Evolutionary conservation across 2,329 filamentous ascomycete genomes (phyloP).

Genomic region (Botryotinia globosa): DNA sequence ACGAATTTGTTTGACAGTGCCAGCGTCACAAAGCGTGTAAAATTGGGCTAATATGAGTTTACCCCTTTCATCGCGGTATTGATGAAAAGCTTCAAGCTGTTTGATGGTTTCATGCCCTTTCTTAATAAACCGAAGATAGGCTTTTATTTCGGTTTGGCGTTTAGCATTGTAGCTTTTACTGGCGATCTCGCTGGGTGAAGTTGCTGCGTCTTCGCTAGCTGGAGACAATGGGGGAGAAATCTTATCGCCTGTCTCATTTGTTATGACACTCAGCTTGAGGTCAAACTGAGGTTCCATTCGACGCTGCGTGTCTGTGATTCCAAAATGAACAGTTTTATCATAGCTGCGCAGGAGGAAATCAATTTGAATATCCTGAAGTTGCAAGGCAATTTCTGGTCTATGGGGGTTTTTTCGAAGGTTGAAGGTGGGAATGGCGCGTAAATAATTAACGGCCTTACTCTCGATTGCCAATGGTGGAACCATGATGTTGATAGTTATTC

Average conservation of each 20-base stretch:
- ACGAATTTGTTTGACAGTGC: constrained; percentile 1
- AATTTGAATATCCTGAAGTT: not conserved
- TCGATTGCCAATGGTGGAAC: not conserved
- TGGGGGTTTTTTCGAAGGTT: not conserved
- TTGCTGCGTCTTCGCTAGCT: not conserved
- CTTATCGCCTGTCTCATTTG: not conserved
- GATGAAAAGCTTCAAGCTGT: constrained; percentile 8
- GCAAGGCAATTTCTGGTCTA: not conserved
- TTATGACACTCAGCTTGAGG: not conserved
- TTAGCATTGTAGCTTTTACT: constrained; percentile 3
- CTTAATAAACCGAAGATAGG: constrained; percentile 8
- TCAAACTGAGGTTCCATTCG: not conserved
- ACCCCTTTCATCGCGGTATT: not conserved
- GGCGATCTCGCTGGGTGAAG: not conserved
- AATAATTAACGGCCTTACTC: not conserved
- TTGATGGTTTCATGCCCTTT: not conserved
- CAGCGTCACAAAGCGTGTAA: constrained; percentile 8
- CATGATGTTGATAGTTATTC: not conserved
- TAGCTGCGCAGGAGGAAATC: not conserved
- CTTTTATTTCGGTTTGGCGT: not conserved
- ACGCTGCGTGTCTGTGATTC: not conserved
- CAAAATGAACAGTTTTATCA: not conserved
- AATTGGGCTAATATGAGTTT: not conserved
- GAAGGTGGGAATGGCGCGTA: not conserved
- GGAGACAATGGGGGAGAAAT: not conserved